A percentile compares a stretch with the other conserved stretches of the same genome.
These are phyloP conservation scores for Setaria italica DNA, from an alignment of 202 grass and related monocot species.

Conservation along the genomic window DNA sequence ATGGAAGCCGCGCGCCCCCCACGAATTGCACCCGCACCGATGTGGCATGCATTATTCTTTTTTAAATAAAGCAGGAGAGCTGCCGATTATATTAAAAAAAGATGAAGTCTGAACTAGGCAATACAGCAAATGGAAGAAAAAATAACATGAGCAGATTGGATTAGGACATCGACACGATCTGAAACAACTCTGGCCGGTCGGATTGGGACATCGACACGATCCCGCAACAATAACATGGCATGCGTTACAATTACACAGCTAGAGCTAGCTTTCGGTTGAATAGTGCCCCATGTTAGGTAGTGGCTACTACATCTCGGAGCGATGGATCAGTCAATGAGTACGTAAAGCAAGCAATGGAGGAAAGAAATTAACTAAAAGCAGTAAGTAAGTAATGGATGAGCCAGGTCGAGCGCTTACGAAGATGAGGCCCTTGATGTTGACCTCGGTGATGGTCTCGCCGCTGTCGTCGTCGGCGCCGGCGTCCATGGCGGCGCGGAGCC, in stretches of 20 bases:
- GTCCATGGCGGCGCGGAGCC: constrained; percentile 52
- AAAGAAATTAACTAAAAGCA: no score
- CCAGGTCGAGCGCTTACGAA: constrained; percentile 51
- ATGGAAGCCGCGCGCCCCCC: neutral
- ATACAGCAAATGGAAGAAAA: no score
- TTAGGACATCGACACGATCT: no score
- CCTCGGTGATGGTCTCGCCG: constrained; percentile 71
- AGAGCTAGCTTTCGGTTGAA: neutral
- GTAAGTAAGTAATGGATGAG: neutral
- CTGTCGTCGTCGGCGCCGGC: constrained; percentile 47
- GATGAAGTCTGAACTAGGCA: no score
- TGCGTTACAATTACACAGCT: no score
- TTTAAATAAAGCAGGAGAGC: no score
- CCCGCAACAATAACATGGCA: no score
- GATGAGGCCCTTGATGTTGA: constrained; percentile 92
- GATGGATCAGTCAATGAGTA: neutral
- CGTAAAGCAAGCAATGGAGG: neutral
- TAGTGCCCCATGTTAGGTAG: constrained; percentile 1
- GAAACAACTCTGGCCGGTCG: no score
- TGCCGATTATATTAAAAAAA: no score
- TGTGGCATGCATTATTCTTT: neutral
- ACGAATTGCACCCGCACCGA: neutral
- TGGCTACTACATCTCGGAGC: neutral
- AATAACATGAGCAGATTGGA: no score
- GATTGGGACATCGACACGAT: no score